These are phyloP conservation scores for Helotiales sp. DNA, from an alignment of 2,329 filamentous ascomycete genomes.

Conservation along the genomic window DNA sequence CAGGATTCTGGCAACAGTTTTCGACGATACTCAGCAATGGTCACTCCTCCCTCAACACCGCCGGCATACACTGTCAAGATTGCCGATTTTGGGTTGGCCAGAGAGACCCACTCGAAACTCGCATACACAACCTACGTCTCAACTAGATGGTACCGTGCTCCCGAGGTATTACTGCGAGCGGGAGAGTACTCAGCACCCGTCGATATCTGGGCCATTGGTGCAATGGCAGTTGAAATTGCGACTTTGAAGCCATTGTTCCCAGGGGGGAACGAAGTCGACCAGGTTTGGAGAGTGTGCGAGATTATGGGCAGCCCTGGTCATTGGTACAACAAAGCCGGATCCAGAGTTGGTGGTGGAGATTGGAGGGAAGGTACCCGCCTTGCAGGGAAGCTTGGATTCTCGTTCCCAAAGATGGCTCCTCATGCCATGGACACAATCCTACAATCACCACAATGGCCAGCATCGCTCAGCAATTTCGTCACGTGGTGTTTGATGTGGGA, in stretches of 20 bases:
- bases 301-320: conserved; percentile 99
- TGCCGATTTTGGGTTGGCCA: conserved; percentile 95
- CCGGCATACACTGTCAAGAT: conserved; percentile 97
- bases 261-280: conserved; percentile 96
- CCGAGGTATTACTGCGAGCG: conserved; percentile 89
- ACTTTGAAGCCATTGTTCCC: conserved; percentile 97
- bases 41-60: conserved; percentile 93
- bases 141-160: conserved; percentile 92
- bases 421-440: conserved; percentile 96
- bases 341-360: conserved; percentile 89
- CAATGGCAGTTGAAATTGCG: conserved; percentile 98
- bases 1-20: conserved; percentile 81
- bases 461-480: conserved; percentile 86
- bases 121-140: conserved; percentile 99
- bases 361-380: conserved; percentile 95
- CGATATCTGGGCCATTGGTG: conserved; percentile 97
- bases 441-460: conserved; percentile 88
- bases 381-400: conserved; percentile 95
- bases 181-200: conserved; percentile 97
- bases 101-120: conserved; percentile 94
- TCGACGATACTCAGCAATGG: conserved; percentile 87
- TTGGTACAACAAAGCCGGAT: conserved; percentile 93
- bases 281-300: conserved; percentile 98
- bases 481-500: conserved; percentile 99
- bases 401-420: conserved; percentile 98